These are phyloP conservation scores for Perilla frutescens DNA, from an alignment of 257 asterid genomes.

Conservation along the genomic window DNA sequence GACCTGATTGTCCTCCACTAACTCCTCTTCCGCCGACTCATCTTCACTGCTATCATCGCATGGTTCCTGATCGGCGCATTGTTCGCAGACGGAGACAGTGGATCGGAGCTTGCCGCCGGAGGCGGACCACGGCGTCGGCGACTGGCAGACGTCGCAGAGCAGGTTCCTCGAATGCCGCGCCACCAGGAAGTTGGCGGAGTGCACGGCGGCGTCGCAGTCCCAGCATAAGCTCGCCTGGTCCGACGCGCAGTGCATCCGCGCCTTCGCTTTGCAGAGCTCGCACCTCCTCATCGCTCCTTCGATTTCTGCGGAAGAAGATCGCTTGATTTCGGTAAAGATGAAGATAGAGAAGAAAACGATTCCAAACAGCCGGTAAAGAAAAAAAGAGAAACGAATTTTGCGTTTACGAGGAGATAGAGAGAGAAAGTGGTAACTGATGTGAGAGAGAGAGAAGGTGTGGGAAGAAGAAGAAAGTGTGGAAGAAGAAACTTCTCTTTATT, in stretches of 20 bases:
- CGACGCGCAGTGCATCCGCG: conserved; percentile 71
- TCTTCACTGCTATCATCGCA: conserved; percentile 30
- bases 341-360: conserved; percentile 16
- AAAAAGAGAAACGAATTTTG: not conserved
- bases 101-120: conserved; percentile 61
- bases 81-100: conserved; percentile 56
- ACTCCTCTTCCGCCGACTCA: conserved; percentile 36
- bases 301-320: not conserved
- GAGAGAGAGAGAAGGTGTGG: conserved; percentile 3
- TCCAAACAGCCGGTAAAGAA: not conserved
- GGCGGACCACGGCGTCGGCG: conserved; percentile 73
- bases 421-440: conserved; percentile 20
- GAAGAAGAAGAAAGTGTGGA: not conserved
- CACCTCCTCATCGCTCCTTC: conserved; percentile 57
- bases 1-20: conserved; percentile 58
- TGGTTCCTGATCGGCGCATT: conserved; percentile 39
- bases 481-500: conserved; percentile 13
- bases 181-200: conserved; percentile 80
- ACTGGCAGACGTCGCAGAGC: conserved; percentile 69
- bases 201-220: conserved; percentile 84
- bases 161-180: conserved; percentile 75
- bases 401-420: conserved; percentile 5
- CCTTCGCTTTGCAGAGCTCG: conserved; percentile 62
- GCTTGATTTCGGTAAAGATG: not conserved
- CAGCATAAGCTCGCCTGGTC: conserved; percentile 79